These are phyloP conservation scores for Eleusine indica DNA, from an alignment of 176 grass and related monocot species.

Conservation along the genomic window DNA sequence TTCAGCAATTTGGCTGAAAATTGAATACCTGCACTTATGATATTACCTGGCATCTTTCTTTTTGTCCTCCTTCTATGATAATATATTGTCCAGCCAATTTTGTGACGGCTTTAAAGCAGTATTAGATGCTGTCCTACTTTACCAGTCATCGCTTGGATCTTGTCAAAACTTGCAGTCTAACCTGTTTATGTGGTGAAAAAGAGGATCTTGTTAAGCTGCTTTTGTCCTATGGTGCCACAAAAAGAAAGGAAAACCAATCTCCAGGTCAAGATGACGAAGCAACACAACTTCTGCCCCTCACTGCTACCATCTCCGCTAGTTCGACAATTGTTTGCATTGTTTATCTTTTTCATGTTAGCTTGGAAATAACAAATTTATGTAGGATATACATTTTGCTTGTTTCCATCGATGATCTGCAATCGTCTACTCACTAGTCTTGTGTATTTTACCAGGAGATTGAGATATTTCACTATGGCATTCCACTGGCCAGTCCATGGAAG, in stretches of 20 bases:
- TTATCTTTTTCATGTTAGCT: neutral
- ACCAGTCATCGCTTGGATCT: neutral
- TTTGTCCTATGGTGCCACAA: neutral
- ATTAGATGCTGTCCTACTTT: constrained; percentile 11
- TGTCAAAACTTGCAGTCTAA: constrained; percentile 10
- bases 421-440: neutral
- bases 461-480: constrained; percentile 24
- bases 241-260: constrained; percentile 22
- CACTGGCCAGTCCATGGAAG: constrained; percentile 15
- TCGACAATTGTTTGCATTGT: neutral
- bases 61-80: constrained; percentile 16
- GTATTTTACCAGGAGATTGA: constrained; percentile 18
- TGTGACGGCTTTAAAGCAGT: constrained; percentile 7
- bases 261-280: neutral
- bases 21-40: constrained; percentile 24
- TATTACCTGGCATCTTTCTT: constrained; percentile 21
- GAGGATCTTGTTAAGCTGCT: neutral
- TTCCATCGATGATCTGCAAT: neutral
- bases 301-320: neutral
- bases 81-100: constrained; percentile 28
- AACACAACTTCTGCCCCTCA: neutral
- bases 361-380: neutral
- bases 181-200: constrained; percentile 12
- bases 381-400: neutral
- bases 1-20: constrained; percentile 12